Percentiles rank a stretch among this genome's conserved stretches.
Conservation (phyloP, 352 stramenopile species). For the Pythium monospermum region DNA sequence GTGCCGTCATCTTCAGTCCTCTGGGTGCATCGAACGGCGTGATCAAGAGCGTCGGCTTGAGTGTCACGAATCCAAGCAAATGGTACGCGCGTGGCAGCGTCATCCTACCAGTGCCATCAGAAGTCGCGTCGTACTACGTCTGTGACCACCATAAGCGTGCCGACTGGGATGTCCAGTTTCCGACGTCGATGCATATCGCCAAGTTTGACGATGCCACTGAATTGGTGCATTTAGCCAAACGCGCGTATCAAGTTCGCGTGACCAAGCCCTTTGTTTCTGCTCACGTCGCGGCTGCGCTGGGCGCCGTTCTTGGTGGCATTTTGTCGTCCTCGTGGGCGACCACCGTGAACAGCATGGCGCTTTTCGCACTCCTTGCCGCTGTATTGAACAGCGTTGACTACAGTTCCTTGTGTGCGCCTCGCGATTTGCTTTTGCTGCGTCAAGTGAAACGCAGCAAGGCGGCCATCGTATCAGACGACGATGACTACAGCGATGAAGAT, state of each 20-base stretch:
- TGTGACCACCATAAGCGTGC: constrained; percentile 58
- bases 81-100: constrained; percentile 57
- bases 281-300: constrained; percentile 40
- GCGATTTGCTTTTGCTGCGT: constrained; percentile 65
- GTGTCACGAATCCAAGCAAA: constrained; percentile 26
- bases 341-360: constrained; percentile 38
- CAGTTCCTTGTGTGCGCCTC: constrained; percentile 39
- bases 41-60: constrained; percentile 48
- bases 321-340: constrained; percentile 40
- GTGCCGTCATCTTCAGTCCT: constrained; percentile 55
- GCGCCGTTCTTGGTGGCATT: constrained; percentile 35
- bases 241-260: constrained; percentile 33
- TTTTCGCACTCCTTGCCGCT: constrained; percentile 39
- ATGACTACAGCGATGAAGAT: constrained; percentile 25
- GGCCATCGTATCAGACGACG: constrained; percentile 27
- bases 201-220: constrained; percentile 73
- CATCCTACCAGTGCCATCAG: constrained; percentile 55
- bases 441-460: constrained; percentile 41
- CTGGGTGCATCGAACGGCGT: constrained; percentile 50
- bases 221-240: constrained; percentile 59
- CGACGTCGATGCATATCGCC: constrained; percentile 48
- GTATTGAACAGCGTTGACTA: constrained; percentile 51
- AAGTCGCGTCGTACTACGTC: constrained; percentile 57
- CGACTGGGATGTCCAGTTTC: constrained; percentile 79
- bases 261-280: constrained; percentile 50